Conservation (phyloP, 1,284 basidiomycete species). For the Pseudozyma thailandica region DNA sequence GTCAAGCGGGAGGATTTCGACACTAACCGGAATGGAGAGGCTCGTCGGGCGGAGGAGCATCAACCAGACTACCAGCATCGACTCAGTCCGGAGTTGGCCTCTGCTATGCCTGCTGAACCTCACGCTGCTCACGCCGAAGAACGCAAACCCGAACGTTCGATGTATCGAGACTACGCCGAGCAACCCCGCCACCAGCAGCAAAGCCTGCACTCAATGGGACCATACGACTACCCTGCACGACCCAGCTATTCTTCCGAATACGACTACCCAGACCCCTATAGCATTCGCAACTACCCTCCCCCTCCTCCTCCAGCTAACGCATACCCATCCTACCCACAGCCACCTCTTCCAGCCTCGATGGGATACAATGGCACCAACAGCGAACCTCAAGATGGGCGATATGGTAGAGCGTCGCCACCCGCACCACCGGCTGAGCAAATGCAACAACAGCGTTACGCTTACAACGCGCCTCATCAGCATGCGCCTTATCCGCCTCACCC, state of each 20-base stretch:
- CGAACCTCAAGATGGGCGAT: background rate
- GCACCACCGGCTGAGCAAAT: background rate
- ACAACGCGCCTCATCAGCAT: background rate
- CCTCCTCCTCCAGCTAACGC: background rate
- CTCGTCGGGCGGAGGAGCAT: background rate
- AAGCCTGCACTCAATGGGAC: background rate
- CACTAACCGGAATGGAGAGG: background rate
- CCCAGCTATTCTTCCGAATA: conserved; percentile 10
- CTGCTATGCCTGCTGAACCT: background rate
- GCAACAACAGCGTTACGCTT: no score
- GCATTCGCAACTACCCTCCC: background rate
- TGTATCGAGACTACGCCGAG: background rate
- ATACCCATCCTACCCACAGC: background rate
- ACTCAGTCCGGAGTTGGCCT: background rate
- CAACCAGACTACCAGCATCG: background rate
- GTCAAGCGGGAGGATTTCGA: background rate
- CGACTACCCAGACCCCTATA: conserved; percentile 1
- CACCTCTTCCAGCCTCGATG: background rate
- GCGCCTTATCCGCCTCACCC: background rate
- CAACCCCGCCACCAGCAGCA: background rate
- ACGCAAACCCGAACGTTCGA: background rate
- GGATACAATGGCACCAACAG: background rate
- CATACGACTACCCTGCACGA: conserved; percentile 7
- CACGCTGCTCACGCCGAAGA: background rate
- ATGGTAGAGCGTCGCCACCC: background rate